Percentiles rank a stretch among this genome's conserved stretches.
phyloP scores from a whole-genome alignment of 441 rosid genomes.

The Erysimum cheiri region DNA sequence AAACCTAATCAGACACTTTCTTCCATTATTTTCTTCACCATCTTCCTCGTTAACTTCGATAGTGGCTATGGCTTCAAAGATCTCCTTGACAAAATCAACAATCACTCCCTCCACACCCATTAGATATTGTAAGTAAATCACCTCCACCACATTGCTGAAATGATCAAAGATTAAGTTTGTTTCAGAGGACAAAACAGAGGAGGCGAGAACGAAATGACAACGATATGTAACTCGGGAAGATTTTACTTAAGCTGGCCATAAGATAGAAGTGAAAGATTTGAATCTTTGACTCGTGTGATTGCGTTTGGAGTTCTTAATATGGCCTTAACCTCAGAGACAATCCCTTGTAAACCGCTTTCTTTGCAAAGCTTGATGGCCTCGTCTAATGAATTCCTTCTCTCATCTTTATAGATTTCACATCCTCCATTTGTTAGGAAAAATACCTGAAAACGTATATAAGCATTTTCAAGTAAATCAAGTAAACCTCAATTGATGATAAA shows the following conservation, averaged over 20 bases:
- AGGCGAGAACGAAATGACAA: neutral
- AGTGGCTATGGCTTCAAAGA: slow-evolving; percentile 49
- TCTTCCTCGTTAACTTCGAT: slow-evolving; percentile 17
- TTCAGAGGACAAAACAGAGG: neutral
- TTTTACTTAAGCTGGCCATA: slow-evolving; percentile 67
- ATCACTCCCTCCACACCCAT: slow-evolving; percentile 69
- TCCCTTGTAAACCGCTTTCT: slow-evolving; percentile 58
- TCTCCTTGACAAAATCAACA: slow-evolving; percentile 55
- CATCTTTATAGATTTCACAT: slow-evolving; percentile 51
- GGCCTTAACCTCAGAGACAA: slow-evolving; percentile 66
- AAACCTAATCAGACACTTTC: slow-evolving; percentile 1
- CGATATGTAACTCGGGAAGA: neutral
- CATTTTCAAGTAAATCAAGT: neutral
- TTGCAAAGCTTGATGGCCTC: slow-evolving; percentile 65
- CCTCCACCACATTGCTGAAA: slow-evolving; percentile 62
- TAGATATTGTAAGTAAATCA: slow-evolving; percentile 51
- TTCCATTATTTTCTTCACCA: slow-evolving; percentile 39
- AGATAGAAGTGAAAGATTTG: slow-evolving; percentile 56
- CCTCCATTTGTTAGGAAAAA: slow-evolving; percentile 74
- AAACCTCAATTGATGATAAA: neutral
- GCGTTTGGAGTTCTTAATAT: slow-evolving; percentile 55
- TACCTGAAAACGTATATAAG: slow-evolving; percentile 48
- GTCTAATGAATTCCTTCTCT: slow-evolving; percentile 62
- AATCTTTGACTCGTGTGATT: slow-evolving; percentile 49
- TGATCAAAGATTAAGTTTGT: neutral